Conservation (phyloP, 192 early-diverging fungal species). For the Coemansia sp. region DNA sequence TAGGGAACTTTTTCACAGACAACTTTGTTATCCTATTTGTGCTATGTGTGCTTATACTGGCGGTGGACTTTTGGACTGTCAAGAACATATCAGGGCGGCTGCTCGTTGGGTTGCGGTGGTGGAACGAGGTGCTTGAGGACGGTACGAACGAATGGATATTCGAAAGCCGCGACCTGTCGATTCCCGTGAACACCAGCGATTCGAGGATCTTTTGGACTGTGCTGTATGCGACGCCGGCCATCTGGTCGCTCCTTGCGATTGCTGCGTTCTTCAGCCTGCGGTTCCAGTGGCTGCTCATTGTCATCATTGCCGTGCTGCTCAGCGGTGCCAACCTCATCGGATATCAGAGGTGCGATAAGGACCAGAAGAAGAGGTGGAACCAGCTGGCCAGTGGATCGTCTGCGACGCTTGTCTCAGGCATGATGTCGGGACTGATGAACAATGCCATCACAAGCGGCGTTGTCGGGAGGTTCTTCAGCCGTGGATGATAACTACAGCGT, state of each 20-base stretch:
- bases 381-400: constrained; percentile 60
- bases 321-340: constrained; percentile 92
- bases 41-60: constrained; percentile 83
- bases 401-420: constrained; percentile 43
- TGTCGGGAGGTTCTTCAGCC: constrained; percentile 47
- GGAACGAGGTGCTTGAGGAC: constrained; percentile 97
- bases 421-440: constrained; percentile 56
- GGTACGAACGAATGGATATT: constrained; percentile 96
- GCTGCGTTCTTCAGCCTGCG: constrained; percentile 70
- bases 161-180: constrained; percentile 71
- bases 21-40: constrained; percentile 93
- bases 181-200: constrained; percentile 84
- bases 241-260: constrained; percentile 83
- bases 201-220: constrained; percentile 91
- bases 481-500: constrained; percentile 13
- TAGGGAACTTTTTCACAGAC: constrained; percentile 78
- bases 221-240: constrained; percentile 78
- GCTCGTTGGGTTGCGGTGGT: constrained; percentile 97
- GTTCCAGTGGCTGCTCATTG: constrained; percentile 82
- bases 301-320: constrained; percentile 80
- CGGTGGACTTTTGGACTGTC: constrained; percentile 99
- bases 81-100: constrained; percentile 97
- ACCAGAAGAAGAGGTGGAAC: constrained; percentile 74
- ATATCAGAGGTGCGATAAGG: constrained; percentile 95
- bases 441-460: constrained; percentile 40